Percentiles rank a stretch among this genome's conserved stretches.
Conservation (phyloP, 108 stramenopile genomes). For the Cyclotella sp. region DNA sequence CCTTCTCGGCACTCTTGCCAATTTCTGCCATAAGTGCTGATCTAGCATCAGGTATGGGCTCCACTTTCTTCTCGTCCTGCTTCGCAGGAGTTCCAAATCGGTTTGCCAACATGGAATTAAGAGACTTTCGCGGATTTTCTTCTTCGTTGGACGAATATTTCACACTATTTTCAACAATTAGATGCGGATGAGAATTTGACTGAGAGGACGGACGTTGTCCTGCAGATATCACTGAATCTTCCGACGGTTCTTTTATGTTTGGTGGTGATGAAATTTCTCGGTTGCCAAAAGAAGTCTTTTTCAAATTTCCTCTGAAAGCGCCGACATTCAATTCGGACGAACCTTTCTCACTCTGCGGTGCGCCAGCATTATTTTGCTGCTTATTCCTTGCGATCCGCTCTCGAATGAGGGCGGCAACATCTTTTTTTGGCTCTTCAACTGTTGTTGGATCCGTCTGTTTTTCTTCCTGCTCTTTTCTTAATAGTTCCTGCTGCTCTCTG, state of each 20-base stretch:
- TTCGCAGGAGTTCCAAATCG: not conserved
- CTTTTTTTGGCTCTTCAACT: constrained; percentile 48
- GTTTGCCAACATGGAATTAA: constrained; percentile 13
- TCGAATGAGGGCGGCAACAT: constrained; percentile 74
- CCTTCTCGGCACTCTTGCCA: not conserved
- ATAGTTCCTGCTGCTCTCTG: constrained; percentile 42
- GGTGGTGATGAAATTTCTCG: not conserved
- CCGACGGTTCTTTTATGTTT: too few relatives aligned
- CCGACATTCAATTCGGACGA: constrained; percentile 4
- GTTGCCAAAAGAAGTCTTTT: constrained; percentile 9
- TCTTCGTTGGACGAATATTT: not conserved
- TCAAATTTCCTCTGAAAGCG: constrained; percentile 20
- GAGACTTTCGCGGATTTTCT: not conserved
- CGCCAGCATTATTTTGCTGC: constrained; percentile 22
- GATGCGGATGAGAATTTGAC: not conserved
- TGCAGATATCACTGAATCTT: not conserved
- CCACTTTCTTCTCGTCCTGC: constrained; percentile 7
- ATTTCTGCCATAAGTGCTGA: not conserved
- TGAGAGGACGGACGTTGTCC: not conserved
- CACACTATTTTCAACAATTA: not conserved
- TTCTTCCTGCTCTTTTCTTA: constrained; percentile 18
- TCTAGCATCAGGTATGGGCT: not conserved
- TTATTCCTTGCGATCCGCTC: constrained; percentile 72
- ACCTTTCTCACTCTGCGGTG: not conserved
- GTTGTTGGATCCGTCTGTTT: constrained; percentile 6